phyloP scores from a whole-genome alignment of 2,329 filamentous ascomycete genomes.

The Penicillium polonicum region DNA sequence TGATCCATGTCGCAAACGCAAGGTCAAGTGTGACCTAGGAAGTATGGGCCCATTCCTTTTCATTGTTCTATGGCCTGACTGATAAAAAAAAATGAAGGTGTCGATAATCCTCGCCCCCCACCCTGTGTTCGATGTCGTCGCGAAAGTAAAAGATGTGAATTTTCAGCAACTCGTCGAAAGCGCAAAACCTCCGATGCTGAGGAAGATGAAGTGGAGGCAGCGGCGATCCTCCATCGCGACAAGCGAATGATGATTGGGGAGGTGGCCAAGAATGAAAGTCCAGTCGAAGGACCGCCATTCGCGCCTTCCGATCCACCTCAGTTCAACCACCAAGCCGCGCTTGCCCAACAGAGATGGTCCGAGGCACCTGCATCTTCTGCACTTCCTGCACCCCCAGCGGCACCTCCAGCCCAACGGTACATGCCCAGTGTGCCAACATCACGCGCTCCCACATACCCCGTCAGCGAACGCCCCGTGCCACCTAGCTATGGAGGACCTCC shows the following conservation, averaged over 20 bases:
- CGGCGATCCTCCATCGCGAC: slow-evolving; percentile 43
- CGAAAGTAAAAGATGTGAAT: slow-evolving; percentile 96
- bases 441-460: slow-evolving; percentile 27
- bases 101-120: slow-evolving; percentile 91
- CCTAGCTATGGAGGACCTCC: slow-evolving; percentile 51
- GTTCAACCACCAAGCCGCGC: slow-evolving; percentile 27
- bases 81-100: slow-evolving; percentile 43
- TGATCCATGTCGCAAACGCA: slow-evolving; percentile 50
- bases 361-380: slow-evolving; percentile 22
- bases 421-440: slow-evolving; percentile 25
- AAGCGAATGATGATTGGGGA: slow-evolving; percentile 56
- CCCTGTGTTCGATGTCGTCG: slow-evolving; percentile 91
- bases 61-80: slow-evolving; percentile 14
- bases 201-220: slow-evolving; percentile 41
- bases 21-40: slow-evolving; percentile 51
- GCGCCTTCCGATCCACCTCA: slow-evolving; percentile 25
- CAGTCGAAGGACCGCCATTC: slow-evolving; percentile 29
- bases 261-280: slow-evolving; percentile 31
- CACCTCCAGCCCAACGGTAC: slow-evolving; percentile 28
- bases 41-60: slow-evolving; percentile 35
- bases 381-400: slow-evolving; percentile 15
- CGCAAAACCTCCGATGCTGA: slow-evolving; percentile 64
- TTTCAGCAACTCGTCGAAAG: slow-evolving; percentile 91
- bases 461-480: slow-evolving; percentile 24
- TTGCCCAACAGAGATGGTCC: slow-evolving; percentile 32